Evolutionary conservation across 2,329 filamentous ascomycete species (phyloP).

Genomic region (Alternaria sp.): DNA sequence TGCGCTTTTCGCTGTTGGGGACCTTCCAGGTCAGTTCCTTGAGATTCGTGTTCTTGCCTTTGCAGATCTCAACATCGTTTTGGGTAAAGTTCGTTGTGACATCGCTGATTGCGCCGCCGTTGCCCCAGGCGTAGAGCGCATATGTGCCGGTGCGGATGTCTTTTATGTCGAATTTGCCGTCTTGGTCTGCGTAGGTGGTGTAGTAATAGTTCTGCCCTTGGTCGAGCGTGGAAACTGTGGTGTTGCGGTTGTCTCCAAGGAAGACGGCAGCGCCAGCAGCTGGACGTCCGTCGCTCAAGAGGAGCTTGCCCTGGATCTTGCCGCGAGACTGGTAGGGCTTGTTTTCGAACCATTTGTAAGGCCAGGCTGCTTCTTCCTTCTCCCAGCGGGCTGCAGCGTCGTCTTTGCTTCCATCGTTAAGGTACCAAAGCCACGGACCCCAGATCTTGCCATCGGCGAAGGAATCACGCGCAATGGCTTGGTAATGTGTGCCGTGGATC

Average conservation of each 20-base stretch:
- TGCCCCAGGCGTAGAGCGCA: conserved; percentile 61
- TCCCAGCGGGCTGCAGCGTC: conserved; percentile 55
- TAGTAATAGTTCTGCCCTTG: conserved; percentile 62
- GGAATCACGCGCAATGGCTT: conserved; percentile 41
- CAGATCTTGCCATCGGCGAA: conserved; percentile 51
- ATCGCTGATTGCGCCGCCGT: conserved; percentile 56
- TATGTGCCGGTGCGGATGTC: conserved; percentile 58
- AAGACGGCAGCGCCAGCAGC: conserved; percentile 61
- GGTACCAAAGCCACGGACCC: conserved; percentile 54
- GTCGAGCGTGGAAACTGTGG: conserved; percentile 58
- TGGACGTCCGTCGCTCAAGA: conserved; percentile 59
- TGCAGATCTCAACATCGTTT: conserved; percentile 54
- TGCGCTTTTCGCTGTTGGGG: conserved; percentile 47
- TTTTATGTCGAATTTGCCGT: conserved; percentile 56
- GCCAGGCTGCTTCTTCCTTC: conserved; percentile 58
- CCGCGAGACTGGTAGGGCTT: conserved; percentile 60
- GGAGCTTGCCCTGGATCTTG: conserved; percentile 55
- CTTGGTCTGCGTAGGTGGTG: conserved; percentile 56
- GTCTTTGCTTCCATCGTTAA: conserved; percentile 58
- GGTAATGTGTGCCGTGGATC: conserved; percentile 60
- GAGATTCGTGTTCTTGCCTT: conserved; percentile 50
- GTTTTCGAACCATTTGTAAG: conserved; percentile 61
- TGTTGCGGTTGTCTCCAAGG: conserved; percentile 59
- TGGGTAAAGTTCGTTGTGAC: conserved; percentile 57
- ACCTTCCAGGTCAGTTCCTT: conserved; percentile 55